Conservation (phyloP, 2,329 filamentous ascomycete genomes). For the Paraconiothyrium sp. region DNA sequence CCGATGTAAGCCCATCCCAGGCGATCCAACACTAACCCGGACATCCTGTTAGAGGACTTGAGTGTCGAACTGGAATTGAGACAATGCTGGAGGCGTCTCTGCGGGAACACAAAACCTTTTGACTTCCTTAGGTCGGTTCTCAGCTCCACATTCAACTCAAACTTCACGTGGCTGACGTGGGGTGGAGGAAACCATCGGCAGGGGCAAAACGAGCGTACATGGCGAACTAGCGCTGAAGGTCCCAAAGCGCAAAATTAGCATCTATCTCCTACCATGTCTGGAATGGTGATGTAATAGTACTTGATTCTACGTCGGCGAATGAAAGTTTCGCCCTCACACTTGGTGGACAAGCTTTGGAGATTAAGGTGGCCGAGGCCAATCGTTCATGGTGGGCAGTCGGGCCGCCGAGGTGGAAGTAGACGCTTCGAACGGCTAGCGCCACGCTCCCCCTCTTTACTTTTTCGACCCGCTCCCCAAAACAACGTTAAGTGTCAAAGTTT, state of each 20-base stretch:
- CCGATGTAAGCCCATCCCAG: conserved; percentile 26
- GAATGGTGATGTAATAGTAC: neutral
- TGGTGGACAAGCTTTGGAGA: neutral
- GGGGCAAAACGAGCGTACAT: neutral
- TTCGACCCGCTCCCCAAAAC: conserved; percentile 1
- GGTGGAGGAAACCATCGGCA: neutral
- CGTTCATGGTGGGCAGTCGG: neutral
- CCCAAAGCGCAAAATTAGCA: neutral
- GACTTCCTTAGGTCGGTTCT: neutral
- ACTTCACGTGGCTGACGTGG: neutral
- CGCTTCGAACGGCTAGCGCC: conserved; percentile 7
- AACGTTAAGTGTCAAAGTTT: conserved; percentile 3
- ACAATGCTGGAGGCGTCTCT: neutral
- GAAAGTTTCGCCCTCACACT: neutral
- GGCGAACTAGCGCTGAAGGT: neutral
- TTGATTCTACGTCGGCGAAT: neutral
- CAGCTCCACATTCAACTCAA: neutral
- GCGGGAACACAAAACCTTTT: neutral
- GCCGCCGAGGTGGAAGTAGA: neutral
- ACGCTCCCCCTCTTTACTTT: conserved; percentile 10
- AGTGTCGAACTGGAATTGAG: neutral
- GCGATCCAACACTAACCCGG: conserved; percentile 13
- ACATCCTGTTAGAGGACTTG: conserved; percentile 17
- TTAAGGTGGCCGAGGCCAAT: conserved; percentile 9
- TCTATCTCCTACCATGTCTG: neutral